Base-by-base conservation (phyloP, 257 asterid genomes). In the Datura wrightii region DNA sequence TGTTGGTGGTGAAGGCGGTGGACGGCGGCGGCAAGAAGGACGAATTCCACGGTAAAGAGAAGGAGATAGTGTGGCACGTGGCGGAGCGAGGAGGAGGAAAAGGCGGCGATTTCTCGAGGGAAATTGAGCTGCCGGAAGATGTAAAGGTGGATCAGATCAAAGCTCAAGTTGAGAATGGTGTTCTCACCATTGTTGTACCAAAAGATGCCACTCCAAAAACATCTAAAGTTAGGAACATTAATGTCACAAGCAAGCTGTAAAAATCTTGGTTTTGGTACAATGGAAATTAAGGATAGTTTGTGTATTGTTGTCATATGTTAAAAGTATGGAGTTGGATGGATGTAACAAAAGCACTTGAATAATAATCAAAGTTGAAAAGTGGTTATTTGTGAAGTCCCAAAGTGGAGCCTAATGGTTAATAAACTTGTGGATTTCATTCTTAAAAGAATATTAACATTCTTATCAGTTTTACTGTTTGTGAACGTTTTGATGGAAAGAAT, bases 81-180 rank as follows among this genome's bases (percentile, higher is more conserved):
- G 94, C 99, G 71, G 98, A 94, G 95, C 90, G 98, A 84, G 91
- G 86, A 24, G 56, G 90, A 10, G 92, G 88, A 11, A 81, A 54
- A 58, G 92, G 86, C 13, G 91, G 85, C 16, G 93, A 83, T 48
- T 94, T 93, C 83, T 88, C 83, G 1, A 86, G 99, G 86, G 94
- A 91, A 24, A 90, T 95, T 3, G 94, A 92, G 85, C 82, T 94
- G 92, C 98, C 95, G 16, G 93, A 92, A 24, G 84, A 92, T 82
- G 97, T 94, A 85, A 95, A 90, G 91, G 85, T 90, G 79, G 99
- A 95, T 66, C 95, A 91, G 86, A 95, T 93, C 52, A 94, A 91
- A 85, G 98, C 98, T 8, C 94, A 91, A 65, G 87, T 90, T 70
- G 97, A 94, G 3, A 90, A 93, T 79, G 99, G 98, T 31, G 93